A percentile compares a stretch with the other conserved stretches of the same genome.
phyloP scores from a whole-genome alignment of 2,329 filamentous ascomycete genomes.

The Bertia moriformis region DNA sequence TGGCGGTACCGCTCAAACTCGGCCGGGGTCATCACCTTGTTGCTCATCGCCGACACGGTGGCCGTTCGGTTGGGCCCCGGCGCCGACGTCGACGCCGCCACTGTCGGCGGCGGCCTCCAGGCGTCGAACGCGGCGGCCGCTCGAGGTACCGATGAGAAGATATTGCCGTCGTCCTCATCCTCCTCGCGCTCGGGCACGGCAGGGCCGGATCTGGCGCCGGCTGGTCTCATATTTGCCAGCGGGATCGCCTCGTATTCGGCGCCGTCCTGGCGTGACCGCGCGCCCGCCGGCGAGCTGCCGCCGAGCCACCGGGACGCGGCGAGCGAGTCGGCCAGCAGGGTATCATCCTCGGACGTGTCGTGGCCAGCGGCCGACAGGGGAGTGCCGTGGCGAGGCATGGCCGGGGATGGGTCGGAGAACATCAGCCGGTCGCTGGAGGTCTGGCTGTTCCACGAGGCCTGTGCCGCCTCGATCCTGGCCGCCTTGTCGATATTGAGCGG shows the following conservation, averaged over 20 bases:
- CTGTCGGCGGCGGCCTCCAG: constrained; percentile 6
- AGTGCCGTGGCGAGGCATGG: constrained; percentile 15
- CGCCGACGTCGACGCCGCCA: constrained; percentile 9
- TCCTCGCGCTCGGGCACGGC: too few relatives aligned
- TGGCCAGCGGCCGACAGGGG: too few relatives aligned
- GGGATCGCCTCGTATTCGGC: not conserved
- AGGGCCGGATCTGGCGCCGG: not conserved
- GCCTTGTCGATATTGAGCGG: constrained; percentile 31
- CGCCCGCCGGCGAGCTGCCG: too few relatives aligned
- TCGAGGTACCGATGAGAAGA: not conserved
- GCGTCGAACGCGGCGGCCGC: too few relatives aligned
- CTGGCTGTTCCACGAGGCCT: constrained; percentile 35
- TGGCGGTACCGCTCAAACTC: constrained; percentile 72
- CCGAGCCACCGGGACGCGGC: constrained; percentile 28
- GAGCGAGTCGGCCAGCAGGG: constrained; percentile 34
- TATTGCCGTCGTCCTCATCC: too few relatives aligned
- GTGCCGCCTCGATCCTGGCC: constrained; percentile 27
- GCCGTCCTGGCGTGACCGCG: not conserved
- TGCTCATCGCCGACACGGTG: constrained; percentile 17
- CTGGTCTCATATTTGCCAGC: not conserved
- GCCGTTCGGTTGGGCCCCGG: constrained; percentile 7
- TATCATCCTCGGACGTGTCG: constrained; percentile 36
- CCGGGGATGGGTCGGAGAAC: constrained; percentile 13
- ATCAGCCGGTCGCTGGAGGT: constrained; percentile 33
- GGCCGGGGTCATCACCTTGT: constrained; percentile 79